These are phyloP conservation scores for Starmerella bombicola DNA, from an alignment of 805 yeast species.

Conservation along the genomic window DNA sequence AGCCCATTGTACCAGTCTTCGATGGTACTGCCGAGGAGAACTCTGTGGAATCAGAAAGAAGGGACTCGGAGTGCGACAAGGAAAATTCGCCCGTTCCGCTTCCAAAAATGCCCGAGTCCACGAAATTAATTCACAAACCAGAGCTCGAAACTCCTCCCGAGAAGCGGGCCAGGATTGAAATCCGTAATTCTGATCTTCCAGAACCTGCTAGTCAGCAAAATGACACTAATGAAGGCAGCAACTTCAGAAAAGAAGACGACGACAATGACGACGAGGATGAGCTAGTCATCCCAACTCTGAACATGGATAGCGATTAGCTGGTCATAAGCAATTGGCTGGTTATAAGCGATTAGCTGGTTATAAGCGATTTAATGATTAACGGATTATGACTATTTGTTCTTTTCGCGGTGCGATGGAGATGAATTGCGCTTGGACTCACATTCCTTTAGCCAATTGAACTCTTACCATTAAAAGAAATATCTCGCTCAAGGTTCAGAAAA, in stretches of 20 bases:
- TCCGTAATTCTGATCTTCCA: neutral
- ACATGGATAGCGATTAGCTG: slow-evolving; percentile 20
- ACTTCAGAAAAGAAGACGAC: neutral
- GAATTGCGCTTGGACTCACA: too few relatives aligned
- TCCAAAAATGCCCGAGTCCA: slow-evolving; percentile 7
- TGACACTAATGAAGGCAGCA: neutral
- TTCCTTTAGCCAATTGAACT: too few relatives aligned
- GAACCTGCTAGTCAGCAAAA: neutral
- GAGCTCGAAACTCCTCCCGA: slow-evolving; percentile 8
- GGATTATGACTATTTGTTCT: too few relatives aligned
- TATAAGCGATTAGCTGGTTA: too few relatives aligned
- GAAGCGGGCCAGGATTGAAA: slow-evolving; percentile 5
- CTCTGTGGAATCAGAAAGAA: neutral
- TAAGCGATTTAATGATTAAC: too few relatives aligned
- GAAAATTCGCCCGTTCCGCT: neutral
- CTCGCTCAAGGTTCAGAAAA: neutral
- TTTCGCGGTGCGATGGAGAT: too few relatives aligned
- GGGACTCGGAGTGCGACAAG: neutral
- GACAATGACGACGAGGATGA: slow-evolving; percentile 16
- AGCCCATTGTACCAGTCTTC: neutral
- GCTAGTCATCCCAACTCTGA: slow-evolving; percentile 19
- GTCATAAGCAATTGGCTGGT: too few relatives aligned
- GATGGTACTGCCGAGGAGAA: neutral
- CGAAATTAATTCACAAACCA: neutral
- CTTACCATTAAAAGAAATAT: slow-evolving; percentile 5